Evolutionary conservation across 2,329 filamentous ascomycete species (phyloP).

Genomic region (Sclerotinia minor): DNA sequence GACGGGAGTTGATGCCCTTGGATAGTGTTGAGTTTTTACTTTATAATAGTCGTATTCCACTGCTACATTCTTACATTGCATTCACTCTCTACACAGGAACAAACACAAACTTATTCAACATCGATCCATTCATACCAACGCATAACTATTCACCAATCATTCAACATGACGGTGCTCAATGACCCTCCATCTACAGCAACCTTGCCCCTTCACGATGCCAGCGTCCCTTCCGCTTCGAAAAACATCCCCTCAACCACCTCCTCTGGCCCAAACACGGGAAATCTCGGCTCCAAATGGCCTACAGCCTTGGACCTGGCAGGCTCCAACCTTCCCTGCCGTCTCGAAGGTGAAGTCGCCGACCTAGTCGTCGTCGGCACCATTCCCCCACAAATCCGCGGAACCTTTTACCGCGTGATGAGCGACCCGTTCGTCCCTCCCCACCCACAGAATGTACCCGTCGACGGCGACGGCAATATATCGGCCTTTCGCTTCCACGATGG

Average conservation of each 20-base stretch:
- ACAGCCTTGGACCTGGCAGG: background rate
- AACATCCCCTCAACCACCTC: background rate
- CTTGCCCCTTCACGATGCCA: background rate
- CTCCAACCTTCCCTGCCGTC: background rate
- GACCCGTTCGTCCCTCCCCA: conserved; percentile 52
- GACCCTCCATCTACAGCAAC: background rate
- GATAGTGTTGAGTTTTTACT: background rate
- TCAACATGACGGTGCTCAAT: background rate
- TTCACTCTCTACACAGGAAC: background rate
- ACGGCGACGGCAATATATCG: conserved; percentile 39
- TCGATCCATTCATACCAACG: background rate
- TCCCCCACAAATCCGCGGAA: conserved; percentile 46
- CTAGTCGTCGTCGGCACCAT: conserved; percentile 45
- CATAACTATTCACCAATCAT: no score
- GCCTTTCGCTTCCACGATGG: conserved; percentile 42
- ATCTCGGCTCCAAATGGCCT: conserved; percentile 1
- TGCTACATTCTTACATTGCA: background rate
- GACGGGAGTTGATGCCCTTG: background rate
- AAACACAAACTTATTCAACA: background rate
- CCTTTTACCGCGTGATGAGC: conserved; percentile 47
- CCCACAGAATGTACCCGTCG: conserved; percentile 50
- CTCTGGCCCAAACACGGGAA: background rate
- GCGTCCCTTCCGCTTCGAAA: background rate
- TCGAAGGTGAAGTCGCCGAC: conserved; percentile 44
- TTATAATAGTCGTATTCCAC: background rate